Evolutionary conservation across 768 basidiomycete species (phyloP).

Genomic region (Trametes gibbosa): DNA sequence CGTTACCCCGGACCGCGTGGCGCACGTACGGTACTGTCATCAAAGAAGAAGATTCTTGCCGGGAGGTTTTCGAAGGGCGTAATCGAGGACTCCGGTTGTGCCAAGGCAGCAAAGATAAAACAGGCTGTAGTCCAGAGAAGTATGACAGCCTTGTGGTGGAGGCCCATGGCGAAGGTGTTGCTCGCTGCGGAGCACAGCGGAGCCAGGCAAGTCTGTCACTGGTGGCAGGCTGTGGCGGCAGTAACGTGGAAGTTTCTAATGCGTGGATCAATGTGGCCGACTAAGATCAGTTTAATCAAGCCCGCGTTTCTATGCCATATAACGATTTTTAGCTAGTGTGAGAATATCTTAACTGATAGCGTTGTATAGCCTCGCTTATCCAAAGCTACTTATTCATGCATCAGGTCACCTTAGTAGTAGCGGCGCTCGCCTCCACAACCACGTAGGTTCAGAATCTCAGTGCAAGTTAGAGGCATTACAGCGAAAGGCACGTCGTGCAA

Average conservation of each 20-base stretch:
- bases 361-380: too few species aligned
- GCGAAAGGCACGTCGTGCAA: too few species aligned
- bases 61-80: constrained; percentile 71
- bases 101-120: constrained; percentile 3
- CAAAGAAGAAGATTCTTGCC: constrained; percentile 82
- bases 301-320: too few species aligned
- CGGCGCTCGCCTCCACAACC: too few species aligned
- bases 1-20: constrained; percentile 6
- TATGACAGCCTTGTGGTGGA: constrained; percentile 21
- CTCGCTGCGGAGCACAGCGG: constrained; percentile 25
- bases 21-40: constrained; percentile 79
- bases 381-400: too few species aligned
- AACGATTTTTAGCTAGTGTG: too few species aligned
- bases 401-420: too few species aligned
- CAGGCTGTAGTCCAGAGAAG: constrained; percentile 21
- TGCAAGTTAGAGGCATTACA: too few species aligned
- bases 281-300: too few species aligned
- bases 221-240: not conserved
- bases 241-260: constrained; percentile 12
- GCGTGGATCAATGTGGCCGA: too few species aligned
- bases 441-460: too few species aligned
- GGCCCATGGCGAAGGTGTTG: constrained; percentile 24
- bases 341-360: too few species aligned
- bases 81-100: constrained; percentile 47
- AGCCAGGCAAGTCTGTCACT: not conserved